These are phyloP conservation scores for Tetradesmus obliquus DNA, from an alignment of 139 green algal species.

Conservation along the genomic window DNA sequence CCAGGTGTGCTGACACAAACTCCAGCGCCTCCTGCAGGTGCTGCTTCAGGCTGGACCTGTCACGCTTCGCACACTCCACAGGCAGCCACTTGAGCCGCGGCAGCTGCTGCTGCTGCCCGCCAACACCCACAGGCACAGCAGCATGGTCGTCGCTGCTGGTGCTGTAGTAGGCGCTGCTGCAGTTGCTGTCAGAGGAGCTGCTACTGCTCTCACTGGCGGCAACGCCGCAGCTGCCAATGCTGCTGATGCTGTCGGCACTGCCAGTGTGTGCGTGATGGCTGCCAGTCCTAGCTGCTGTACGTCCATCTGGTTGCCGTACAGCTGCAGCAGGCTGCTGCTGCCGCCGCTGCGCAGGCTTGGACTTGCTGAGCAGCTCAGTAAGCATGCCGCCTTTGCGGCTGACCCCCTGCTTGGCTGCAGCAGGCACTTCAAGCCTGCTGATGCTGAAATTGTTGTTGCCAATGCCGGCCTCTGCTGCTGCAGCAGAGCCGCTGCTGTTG, in stretches of 20 bases:
- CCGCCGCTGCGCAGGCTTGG: not conserved
- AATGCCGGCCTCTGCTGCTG: not conserved
- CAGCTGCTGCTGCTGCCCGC: not conserved
- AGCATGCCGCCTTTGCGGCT: conserved; percentile 28
- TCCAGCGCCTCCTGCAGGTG: conserved; percentile 53
- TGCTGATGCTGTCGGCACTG: conserved; percentile 13
- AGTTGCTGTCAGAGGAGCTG: conserved; percentile 2
- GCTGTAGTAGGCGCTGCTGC: conserved; percentile 24
- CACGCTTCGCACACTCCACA: conserved; percentile 48
- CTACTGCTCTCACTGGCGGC: not conserved
- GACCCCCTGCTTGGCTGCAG: not conserved
- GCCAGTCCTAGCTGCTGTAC: not conserved
- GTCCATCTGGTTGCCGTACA: not conserved
- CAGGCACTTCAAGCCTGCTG: not conserved
- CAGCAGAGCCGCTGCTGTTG: not conserved
- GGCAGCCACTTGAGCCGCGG: conserved; percentile 49
- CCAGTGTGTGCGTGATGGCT: not conserved
- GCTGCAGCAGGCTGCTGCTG: not conserved
- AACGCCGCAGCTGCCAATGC: not conserved
- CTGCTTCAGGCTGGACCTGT: conserved; percentile 44
- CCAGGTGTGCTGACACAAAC: conserved; percentile 63
- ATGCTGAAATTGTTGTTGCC: not conserved
- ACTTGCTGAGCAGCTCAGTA: conserved; percentile 16
- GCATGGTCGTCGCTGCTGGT: not conserved
- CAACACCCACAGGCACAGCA: not conserved